Percentiles rank a stretch among this genome's conserved stretches.
Evolutionary conservation across 2,329 filamentous ascomycete genomes (phyloP).

Genomic region (Trichoderma sp.): DNA sequence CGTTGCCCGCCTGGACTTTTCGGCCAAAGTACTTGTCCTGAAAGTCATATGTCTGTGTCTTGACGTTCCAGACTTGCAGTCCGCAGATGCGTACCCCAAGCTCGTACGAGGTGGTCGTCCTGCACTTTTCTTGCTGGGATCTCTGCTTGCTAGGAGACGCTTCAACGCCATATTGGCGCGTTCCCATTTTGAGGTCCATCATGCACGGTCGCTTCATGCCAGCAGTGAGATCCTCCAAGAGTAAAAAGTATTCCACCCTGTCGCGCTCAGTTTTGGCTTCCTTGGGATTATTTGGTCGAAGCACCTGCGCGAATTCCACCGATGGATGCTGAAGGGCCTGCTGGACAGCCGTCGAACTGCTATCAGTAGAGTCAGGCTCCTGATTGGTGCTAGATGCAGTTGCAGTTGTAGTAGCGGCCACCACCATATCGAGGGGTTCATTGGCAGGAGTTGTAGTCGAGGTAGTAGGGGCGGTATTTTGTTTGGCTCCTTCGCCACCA

Average conservation of each 20-base stretch:
- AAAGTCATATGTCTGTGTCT: constrained; percentile 82
- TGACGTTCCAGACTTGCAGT: constrained; percentile 91
- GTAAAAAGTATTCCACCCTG: constrained; percentile 86
- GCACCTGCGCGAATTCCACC: constrained; percentile 41
- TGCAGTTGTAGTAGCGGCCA: background rate
- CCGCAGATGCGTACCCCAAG: constrained; percentile 92
- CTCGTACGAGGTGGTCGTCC: constrained; percentile 84
- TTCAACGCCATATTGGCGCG: constrained; percentile 91
- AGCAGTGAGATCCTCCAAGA: constrained; percentile 91
- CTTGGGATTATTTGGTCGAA: constrained; percentile 70
- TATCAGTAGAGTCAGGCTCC: constrained; percentile 36
- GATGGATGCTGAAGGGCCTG: constrained; percentile 40
- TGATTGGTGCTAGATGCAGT: background rate
- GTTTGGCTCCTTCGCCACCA: background rate
- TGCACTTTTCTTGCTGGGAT: constrained; percentile 90
- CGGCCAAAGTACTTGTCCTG: constrained; percentile 98
- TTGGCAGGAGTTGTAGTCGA: background rate
- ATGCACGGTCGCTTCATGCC: constrained; percentile 97
- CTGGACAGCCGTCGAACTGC: constrained; percentile 27
- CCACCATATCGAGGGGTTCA: background rate
- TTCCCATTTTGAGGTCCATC: constrained; percentile 98
- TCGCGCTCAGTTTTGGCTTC: constrained; percentile 64
- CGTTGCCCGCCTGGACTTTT: constrained; percentile 76
- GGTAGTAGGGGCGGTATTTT: background rate
- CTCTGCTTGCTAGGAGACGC: constrained; percentile 87